These are phyloP conservation scores for Chlorella sp. DNA, from an alignment of 139 green algal species.

Conservation along the genomic window DNA sequence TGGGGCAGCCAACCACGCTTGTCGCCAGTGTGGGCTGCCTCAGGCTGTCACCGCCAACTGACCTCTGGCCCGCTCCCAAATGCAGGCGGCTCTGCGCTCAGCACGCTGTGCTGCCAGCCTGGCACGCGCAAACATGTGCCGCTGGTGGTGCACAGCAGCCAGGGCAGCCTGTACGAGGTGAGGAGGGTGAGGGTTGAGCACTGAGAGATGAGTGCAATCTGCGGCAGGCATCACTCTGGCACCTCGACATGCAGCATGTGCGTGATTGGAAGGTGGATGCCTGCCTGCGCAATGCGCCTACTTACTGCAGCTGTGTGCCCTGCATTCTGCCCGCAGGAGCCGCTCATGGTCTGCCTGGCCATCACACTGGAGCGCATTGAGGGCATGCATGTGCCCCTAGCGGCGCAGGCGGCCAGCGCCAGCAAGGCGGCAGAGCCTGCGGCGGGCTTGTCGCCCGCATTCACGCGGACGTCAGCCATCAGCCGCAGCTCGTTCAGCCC, in stretches of 20 bases:
- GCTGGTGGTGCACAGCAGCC: conserved; percentile 21
- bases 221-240: no score
- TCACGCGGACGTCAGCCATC: neutral
- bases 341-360: conserved; percentile 38
- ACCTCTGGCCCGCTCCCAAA: no score
- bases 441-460: neutral
- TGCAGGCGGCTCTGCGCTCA: conserved; percentile 3
- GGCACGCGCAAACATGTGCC: conserved; percentile 28
- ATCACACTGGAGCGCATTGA: conserved; percentile 14
- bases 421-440: neutral
- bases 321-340: no score
- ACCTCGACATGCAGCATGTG: no score
- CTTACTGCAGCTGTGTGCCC: no score
- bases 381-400: neutral
- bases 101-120: conserved; percentile 19
- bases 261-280: no score
- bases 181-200: no score
- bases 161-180: conserved; percentile 31
- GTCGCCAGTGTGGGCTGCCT: no score
- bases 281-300: no score
- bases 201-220: no score
- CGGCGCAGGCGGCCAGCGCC: neutral
- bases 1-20: no score
- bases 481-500: neutral
- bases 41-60: no score